Evolutionary conservation across 164 flowering plant genomes (phyloP).

Genomic region (Annona squamosa): DNA sequence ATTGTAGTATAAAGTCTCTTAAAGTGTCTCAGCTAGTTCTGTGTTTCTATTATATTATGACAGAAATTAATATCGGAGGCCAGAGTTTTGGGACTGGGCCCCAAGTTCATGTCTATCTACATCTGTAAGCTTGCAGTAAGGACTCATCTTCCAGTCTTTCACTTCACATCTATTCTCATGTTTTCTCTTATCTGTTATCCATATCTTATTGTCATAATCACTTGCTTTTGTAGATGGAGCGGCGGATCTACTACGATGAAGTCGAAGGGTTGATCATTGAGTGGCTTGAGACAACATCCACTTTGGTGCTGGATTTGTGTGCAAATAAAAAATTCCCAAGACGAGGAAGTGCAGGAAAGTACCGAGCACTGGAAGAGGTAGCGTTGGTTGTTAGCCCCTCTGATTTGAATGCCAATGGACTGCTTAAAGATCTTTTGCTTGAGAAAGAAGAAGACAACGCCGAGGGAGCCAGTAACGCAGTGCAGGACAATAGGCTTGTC

Average conservation of each 20-base stretch:
- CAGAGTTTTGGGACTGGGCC: conserved; percentile 83
- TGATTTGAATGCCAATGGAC: conserved; percentile 20
- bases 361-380: conserved; percentile 54
- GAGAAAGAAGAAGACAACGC: conserved; percentile 7
- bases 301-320: conserved; percentile 50
- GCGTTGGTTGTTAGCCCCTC: conserved; percentile 45
- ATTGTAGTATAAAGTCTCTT: not conserved
- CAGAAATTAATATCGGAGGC: conserved; percentile 78
- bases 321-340: conserved; percentile 26
- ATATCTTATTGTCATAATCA: not conserved
- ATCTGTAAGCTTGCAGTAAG: conserved; percentile 72
- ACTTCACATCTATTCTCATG: not conserved
- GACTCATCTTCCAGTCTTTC: not conserved
- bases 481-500: conserved; percentile 5
- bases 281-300: conserved; percentile 85
- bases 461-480: not conserved
- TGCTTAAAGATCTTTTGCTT: conserved; percentile 1
- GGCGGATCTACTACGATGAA: conserved; percentile 85
- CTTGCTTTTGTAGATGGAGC: conserved; percentile 53
- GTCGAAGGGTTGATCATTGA: conserved; percentile 67
- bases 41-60: not conserved
- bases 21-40: not conserved
- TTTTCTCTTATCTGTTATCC: not conserved
- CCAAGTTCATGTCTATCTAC: conserved; percentile 88
- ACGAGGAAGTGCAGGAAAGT: conserved; percentile 38